Base-by-base conservation (phyloP, 2,329 filamentous ascomycete species). In the Arachnopeziza araneosa region DNA sequence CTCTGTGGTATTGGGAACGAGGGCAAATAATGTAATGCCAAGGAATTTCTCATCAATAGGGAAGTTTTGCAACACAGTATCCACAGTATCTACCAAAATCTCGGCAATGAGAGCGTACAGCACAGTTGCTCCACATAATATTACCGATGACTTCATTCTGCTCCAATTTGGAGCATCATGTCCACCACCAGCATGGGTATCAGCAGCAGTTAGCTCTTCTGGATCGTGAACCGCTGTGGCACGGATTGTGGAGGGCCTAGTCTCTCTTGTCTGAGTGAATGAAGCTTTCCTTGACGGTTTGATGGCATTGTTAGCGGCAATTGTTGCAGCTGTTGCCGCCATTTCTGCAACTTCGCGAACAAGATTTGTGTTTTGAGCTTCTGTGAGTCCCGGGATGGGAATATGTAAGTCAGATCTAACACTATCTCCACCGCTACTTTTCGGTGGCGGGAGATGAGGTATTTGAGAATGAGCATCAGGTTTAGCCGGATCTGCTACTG, bases 141-240 rank as follows among this genome's bases (percentile, higher is more conserved):
- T 93, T 53, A 97, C 79, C 1, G 91, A 83, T 79, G 91, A 96
- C 82, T 98, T 98, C 57, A 83, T 84, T 63, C 92, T 87, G 69
- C 93, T 91, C 95, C 95, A 99, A 73, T 99, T 99, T 4, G 95
- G 95, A n/a, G 95, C 95, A 74, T 99, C 95, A 69, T 99, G 96
- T 0, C 93, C 77, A 50, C 72, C 71, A 56, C 62, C 66, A 24
- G 72, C 75, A 52, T 80, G 76, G 24, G 75, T 75, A 44, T 70
- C 73, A n/a, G 62, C 64, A n/a, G 57, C 58, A 50, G 56, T 59
- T 6, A 51, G 56, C 23, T 65, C 63, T 55, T 67, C 67, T 30
- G 65, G 59, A 19, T 69, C 67, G 50, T 75, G 68, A 8, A 66
- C 62, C 12, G 74, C 73, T 26, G 72, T 75, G 21, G 72, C 69